phyloP scores from a whole-genome alignment of 108 stramenopile species.

The Cyclostephanos tholiformis region DNA sequence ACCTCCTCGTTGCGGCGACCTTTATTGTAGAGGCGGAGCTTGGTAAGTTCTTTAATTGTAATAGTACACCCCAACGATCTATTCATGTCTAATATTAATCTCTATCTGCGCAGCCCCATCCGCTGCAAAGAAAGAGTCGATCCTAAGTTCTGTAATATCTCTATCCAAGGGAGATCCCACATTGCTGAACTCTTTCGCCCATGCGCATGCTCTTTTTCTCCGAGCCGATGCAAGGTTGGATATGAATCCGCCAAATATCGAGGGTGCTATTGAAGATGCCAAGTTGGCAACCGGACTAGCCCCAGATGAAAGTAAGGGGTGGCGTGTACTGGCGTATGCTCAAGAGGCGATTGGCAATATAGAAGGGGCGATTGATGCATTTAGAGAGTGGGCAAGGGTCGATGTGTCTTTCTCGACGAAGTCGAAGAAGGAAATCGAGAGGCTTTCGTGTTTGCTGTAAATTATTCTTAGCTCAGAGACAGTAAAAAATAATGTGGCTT shows the following conservation, averaged over 20 bases:
- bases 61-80: not conserved
- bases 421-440: conserved; percentile 48
- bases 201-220: conserved; percentile 38
- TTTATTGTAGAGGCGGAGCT: conserved; percentile 31
- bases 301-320: conserved; percentile 30
- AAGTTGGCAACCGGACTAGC: conserved; percentile 31
- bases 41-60: conserved; percentile 23
- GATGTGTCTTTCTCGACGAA: conserved; percentile 52
- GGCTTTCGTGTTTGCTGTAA: conserved; percentile 48
- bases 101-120: conserved; percentile 17
- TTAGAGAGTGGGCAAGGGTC: conserved; percentile 23
- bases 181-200: conserved; percentile 32
- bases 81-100: not conserved
- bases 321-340: conserved; percentile 48
- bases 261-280: conserved; percentile 43
- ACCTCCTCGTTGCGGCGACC: conserved; percentile 43
- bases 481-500: not conserved
- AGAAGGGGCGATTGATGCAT: conserved; percentile 26
- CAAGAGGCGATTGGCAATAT: conserved; percentile 38
- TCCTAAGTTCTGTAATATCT: conserved; percentile 31
- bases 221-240: conserved; percentile 47
- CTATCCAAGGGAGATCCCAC: conserved; percentile 35
- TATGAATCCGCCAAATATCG: conserved; percentile 31
- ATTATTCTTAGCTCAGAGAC: conserved; percentile 46
- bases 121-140: conserved; percentile 25